phyloP scores from a whole-genome alignment of 1,284 basidiomycete species.

The Ceratobasidium sp. region DNA sequence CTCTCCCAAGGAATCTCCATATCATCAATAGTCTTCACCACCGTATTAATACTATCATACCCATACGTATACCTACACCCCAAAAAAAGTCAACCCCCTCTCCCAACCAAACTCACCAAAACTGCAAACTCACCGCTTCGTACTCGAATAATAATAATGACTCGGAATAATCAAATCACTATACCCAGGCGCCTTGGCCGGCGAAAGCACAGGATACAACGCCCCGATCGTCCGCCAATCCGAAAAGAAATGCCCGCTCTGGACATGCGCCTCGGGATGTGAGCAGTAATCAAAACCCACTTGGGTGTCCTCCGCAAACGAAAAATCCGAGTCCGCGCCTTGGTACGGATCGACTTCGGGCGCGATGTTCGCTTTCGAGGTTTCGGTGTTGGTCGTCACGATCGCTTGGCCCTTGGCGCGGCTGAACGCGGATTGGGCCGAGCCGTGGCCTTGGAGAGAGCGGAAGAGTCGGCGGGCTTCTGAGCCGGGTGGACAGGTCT shows the following conservation, averaged over 20 bases:
- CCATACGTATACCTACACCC: constrained; percentile 77
- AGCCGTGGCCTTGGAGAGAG: constrained; percentile 70
- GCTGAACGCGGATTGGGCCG: constrained; percentile 48
- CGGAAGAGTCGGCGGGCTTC: constrained; percentile 86
- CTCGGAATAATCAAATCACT: constrained; percentile 92
- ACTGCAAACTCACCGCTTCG: constrained; percentile 65
- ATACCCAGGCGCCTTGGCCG: constrained; percentile 86
- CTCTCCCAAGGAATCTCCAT: constrained; percentile 88
- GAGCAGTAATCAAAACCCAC: constrained; percentile 82
- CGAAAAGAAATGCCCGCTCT: constrained; percentile 94
- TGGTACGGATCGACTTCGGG: constrained; percentile 49
- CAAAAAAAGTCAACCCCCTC: not conserved
- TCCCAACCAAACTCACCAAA: not conserved
- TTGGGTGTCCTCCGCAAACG: constrained; percentile 72
- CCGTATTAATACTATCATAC: constrained; percentile 78
- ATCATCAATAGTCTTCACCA: constrained; percentile 78
- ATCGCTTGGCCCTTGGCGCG: constrained; percentile 27
- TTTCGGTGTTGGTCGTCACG: not conserved
- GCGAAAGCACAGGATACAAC: constrained; percentile 92
- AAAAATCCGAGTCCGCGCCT: constrained; percentile 67
- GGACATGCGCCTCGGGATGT: constrained; percentile 84
- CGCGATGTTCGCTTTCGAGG: constrained; percentile 52
- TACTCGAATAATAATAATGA: constrained; percentile 92
- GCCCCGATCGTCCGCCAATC: constrained; percentile 91
- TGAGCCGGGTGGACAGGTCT: constrained; percentile 86